Base-by-base conservation (phyloP, 441 rosid species). In the Eutrema salsugineum region DNA sequence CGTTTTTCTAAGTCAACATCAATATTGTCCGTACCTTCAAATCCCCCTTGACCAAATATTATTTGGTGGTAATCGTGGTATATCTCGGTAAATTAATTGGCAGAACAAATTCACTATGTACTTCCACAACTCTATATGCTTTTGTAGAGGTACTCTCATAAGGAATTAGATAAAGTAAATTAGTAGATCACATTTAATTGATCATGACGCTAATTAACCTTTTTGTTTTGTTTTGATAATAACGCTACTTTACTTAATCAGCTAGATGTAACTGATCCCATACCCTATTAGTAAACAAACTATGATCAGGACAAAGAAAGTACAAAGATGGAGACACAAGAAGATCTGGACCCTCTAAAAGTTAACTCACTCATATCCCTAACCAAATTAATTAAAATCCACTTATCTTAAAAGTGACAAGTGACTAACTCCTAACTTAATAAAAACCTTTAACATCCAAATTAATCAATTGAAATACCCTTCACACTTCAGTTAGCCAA, bases 261-360 rank as follows among this genome's bases (percentile, higher is more conserved):
- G n/a, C n/a, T n/a, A n/a, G n/a, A n/a, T n/a, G 64, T 65, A 36
- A 73, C 36, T 57, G 35, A 72, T 47, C 14, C 15, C 19, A 44
- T 22, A 54, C 32, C 55, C 55, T 55, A 64, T 55, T 27, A 65
- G 60, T 38, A 55, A 11, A 59, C 17, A 50, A 66, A 59, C 44
- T 40, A 67, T 51, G 43, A 42, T 68, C 32, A 35, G 0, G 58
- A 51, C 63, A 75, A 24, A 35, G 33, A 59, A 75, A 68, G 78
- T 68, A 75, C 73, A 44, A 63, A 60, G 73, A 75, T 53, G 42
- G 55, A 40, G 78, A 74, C 78, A 49, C 59, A 24, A 8, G 9
- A 74, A 53, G 72, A 59, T 74, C 32, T 43, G 36, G 63, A 68
- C 68, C 24, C 53, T 65, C 16, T 39, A 56, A 57, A 73, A 64